Evolutionary conservation across 441 rosid genomes (phyloP).

Genomic region (Breynia disticha): DNA sequence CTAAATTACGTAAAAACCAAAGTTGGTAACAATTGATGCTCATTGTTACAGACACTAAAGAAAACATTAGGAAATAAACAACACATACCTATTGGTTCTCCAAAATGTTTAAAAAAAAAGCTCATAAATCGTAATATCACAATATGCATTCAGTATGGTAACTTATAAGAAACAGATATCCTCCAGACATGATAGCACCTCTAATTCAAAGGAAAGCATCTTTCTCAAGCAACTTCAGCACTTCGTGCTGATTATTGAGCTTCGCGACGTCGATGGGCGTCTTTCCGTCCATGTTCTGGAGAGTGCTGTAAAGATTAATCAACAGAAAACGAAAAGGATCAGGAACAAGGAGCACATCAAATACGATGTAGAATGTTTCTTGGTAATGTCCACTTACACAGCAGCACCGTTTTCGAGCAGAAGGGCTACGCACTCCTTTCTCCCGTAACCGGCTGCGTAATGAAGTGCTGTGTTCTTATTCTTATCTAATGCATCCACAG

Average conservation of each 20-base stretch:
- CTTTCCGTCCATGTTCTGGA: constrained; percentile 89
- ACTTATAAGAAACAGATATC: too few species aligned
- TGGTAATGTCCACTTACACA: constrained; percentile 52
- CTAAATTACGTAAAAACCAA: too few species aligned
- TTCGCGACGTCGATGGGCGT: constrained; percentile 97
- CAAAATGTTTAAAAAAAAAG: too few species aligned
- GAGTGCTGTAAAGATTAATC: constrained; percentile 43
- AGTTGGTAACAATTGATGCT: too few species aligned
- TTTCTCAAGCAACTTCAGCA: constrained; percentile 85
- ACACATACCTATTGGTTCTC: too few species aligned
- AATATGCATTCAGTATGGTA: too few species aligned
- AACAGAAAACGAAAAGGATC: background rate
- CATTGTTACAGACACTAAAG: too few species aligned
- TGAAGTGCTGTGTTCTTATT: constrained; percentile 96
- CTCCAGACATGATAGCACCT: background rate
- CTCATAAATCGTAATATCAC: too few species aligned
- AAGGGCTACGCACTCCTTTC: constrained; percentile 92
- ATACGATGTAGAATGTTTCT: background rate
- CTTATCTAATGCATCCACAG: constrained; percentile 84
- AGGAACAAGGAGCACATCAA: background rate
- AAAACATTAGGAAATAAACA: too few species aligned
- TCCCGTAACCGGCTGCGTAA: constrained; percentile 96
- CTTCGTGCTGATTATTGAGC: constrained; percentile 87
- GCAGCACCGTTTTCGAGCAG: constrained; percentile 88
- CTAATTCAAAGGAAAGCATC: constrained; percentile 71